phyloP scores from a whole-genome alignment of 257 asterid species.

The Verbena officinalis region DNA sequence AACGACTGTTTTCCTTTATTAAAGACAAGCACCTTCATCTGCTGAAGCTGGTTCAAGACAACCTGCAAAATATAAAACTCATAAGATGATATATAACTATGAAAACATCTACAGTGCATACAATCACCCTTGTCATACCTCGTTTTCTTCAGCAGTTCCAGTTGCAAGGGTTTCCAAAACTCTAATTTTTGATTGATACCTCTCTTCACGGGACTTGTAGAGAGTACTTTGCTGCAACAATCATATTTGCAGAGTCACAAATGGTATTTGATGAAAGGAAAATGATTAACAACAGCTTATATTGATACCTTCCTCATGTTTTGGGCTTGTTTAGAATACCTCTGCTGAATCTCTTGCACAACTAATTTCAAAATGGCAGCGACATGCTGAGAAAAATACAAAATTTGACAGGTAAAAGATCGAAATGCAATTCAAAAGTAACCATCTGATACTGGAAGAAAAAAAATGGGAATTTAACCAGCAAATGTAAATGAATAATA shows the following conservation, averaged over 20 bases:
- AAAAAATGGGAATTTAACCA: neutral
- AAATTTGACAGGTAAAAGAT: constrained; percentile 30
- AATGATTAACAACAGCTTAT: constrained; percentile 21
- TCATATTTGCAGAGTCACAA: constrained; percentile 13
- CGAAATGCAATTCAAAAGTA: constrained; percentile 23
- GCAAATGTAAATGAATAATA: neutral
- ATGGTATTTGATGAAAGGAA: constrained; percentile 22
- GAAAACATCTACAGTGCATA: constrained; percentile 16
- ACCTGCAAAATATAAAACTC: constrained; percentile 52
- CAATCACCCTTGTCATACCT: constrained; percentile 47
- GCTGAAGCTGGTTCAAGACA: constrained; percentile 57
- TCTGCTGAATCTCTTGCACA: constrained; percentile 85
- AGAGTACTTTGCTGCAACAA: constrained; percentile 73
- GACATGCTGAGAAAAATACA: constrained; percentile 55
- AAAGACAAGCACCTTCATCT: constrained; percentile 43
- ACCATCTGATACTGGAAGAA: constrained; percentile 1
- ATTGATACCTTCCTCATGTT: constrained; percentile 68
- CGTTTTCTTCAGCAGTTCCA: constrained; percentile 83
- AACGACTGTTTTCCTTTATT: constrained; percentile 18
- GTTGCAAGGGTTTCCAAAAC: constrained; percentile 80
- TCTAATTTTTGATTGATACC: constrained; percentile 64
- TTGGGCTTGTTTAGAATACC: constrained; percentile 65
- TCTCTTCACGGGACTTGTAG: constrained; percentile 81
- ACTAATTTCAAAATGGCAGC: constrained; percentile 81
- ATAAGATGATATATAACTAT: constrained; percentile 11